Evolutionary conservation across 2,329 filamentous ascomycete genomes (phyloP), one percentile per base, ranked within the genome.

Genomic region (Ambrosiella cleistominuta): DNA sequence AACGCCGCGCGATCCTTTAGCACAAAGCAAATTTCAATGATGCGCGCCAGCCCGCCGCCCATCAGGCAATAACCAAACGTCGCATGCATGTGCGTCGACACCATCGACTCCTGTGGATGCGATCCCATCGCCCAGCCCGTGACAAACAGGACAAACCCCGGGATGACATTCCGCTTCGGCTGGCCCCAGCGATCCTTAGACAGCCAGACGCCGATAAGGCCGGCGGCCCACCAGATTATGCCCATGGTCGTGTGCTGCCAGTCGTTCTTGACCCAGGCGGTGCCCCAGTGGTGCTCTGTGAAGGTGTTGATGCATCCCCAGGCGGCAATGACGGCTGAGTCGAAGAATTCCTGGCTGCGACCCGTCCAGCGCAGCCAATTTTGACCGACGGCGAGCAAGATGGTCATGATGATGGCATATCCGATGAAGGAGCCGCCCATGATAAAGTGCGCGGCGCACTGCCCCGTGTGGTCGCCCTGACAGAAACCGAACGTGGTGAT

Each of bases 211-310:
- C 93, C 93, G 9, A 91, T 79, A 37, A 98, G 73, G 27, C 93
- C 93, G 7, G 93, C 91, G 65, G 83, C 86, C 91, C 91, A 98
- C 93, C 93, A 98, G 56, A 98, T 82, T 62, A 98, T 81, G n/a
- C 93, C 93, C 91, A 98, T 97, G n/a, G 86, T 88, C 0, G 93
- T 98, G 70, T 98, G 93, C 69, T 98, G 91, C 72, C 95, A 81
- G 69, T 98, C 93, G 66, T 96, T 97, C 70, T 80, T 82, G 56
- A 86, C 88, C 93, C 93, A 98, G 0, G 80, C 78, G 0, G 76
- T 76, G 57, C 93, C 93, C 93, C 93, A 98, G 56, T 86, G 81
- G 68, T 98, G 93, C 70, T 97, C 93, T 15, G 93, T 98, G 65
- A 98, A 97, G 7, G 93, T 97, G 70, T 97, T 98, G 70, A 98